Percentiles rank a stretch among this genome's conserved stretches.
Conservation (phyloP, 1,284 basidiomycete species). For the Schizopora paradoxa region DNA sequence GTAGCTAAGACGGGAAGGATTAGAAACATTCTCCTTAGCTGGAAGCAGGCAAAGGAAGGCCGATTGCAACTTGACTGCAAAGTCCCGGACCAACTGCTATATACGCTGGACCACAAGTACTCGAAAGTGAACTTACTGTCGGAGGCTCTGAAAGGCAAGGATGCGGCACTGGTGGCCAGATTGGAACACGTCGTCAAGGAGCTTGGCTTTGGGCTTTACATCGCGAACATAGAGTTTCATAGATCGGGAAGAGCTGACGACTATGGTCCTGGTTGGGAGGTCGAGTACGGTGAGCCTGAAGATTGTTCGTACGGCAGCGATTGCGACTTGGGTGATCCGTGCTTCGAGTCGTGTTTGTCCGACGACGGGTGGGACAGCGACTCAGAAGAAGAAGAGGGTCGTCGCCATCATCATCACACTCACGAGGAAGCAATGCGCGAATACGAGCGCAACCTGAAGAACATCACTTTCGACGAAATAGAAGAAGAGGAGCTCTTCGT, state of each 20-base stretch:
- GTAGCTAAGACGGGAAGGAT: no score
- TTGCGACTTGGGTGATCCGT: no score
- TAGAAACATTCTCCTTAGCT: conserved; percentile 27
- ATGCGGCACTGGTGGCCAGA: conserved; percentile 21
- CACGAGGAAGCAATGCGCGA: conserved; percentile 16
- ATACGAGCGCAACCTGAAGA: conserved; percentile 21
- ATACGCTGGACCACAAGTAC: conserved; percentile 27
- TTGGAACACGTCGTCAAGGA: conserved; percentile 17
- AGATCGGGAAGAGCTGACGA: conserved; percentile 29
- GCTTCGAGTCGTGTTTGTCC: no score
- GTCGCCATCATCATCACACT: no score
- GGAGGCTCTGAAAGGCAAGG: conserved; percentile 25
- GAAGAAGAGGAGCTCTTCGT: conserved; percentile 24
- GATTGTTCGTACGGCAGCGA: no score
- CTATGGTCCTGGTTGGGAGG: conserved; percentile 18
- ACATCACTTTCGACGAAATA: no score
- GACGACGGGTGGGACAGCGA: no score
- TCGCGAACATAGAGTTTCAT: conserved; percentile 35
- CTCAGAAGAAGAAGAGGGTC: no score
- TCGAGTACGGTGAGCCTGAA: no score
- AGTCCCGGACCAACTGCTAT: conserved; percentile 23
- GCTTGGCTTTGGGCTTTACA: conserved; percentile 24
- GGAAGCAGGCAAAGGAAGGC: conserved; percentile 21
- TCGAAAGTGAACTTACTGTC: conserved; percentile 19
- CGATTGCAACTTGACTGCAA: no score